Base-by-base conservation (phyloP, 208 protist genomes). In the Histomonas meleagridis region DNA sequence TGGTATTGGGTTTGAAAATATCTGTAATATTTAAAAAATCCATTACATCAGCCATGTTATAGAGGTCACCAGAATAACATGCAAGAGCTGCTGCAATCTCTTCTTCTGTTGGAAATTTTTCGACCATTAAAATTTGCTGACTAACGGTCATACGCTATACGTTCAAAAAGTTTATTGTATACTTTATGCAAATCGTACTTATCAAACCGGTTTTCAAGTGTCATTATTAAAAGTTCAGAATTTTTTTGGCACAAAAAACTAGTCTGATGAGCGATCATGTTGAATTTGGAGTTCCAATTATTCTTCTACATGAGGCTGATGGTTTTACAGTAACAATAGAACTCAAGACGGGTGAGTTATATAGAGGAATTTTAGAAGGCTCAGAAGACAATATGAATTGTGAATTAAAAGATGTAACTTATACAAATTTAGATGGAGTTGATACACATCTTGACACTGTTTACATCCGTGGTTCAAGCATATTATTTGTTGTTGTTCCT, bases 371-470 rank as follows among this genome's bases (percentile, higher is more conserved):
- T 55, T 46, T 86, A 35, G 28, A 51, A 32, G 76, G 46, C 32
- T 55, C 76, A 38, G 76, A 86, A 86, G 76, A 86, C 55, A 46
- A 12, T 7, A 86, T 86, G 76, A 86, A 86, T 86, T 43, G 43
- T 38, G 76, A 86, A 55, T 38, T 86, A 38, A 14, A 32, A 5
- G 76, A 86, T 16, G 76, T 86, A 32, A 86, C 76, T n/a, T 86
- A 53, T 55, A 86, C 76, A 57, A 86, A 86, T 86, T 40, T 46
- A 86, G 2, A 21, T 12, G 76, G 76, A 12, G 76, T 38, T n/a
- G 76, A 86, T 38, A 38, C 46, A 2, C 76, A 86, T 55, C 14
- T 55, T 10, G 76, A 86, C 46, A 86, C 26, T 55, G 46, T 86
- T 12, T 86, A 86, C 16, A 86, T 86, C 55, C 40, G 76, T 32